These are phyloP conservation scores for Chimonanthus salicifolius DNA, from an alignment of 164 flowering plant species.

Conservation along the genomic window DNA sequence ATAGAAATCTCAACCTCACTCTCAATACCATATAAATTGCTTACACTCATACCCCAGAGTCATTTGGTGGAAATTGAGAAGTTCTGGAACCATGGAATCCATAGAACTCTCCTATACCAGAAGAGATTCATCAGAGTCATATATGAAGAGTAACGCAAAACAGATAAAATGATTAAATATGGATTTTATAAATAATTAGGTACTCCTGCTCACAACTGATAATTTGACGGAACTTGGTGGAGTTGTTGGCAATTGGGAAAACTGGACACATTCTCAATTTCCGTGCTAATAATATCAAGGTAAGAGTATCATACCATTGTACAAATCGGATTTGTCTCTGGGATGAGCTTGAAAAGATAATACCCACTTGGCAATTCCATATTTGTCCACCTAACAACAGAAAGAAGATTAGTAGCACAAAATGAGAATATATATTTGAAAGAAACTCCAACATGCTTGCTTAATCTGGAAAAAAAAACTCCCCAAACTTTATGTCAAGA, in stretches of 20 bases:
- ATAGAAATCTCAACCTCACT: background rate
- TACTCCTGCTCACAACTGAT: no score
- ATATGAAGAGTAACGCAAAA: background rate
- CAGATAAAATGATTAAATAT: background rate
- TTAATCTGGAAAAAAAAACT: no score
- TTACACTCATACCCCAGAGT: slow-evolving; percentile 44
- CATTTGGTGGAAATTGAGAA: slow-evolving; percentile 49
- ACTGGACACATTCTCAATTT: no score
- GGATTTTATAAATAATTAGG: no score
- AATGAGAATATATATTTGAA: no score
- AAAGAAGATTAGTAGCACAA: background rate
- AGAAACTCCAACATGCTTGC: no score
- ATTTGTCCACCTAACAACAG: slow-evolving; percentile 57
- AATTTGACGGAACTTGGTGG: no score
- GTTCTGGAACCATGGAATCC: slow-evolving; percentile 85
- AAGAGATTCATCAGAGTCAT: background rate
- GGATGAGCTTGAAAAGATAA: slow-evolving; percentile 77
- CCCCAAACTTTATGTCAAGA: no score
- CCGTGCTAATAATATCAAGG: background rate
- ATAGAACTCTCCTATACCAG: slow-evolving; percentile 59
- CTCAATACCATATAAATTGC: no score
- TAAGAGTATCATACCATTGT: slow-evolving; percentile 40
- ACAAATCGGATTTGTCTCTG: slow-evolving; percentile 26
- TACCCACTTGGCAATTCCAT: slow-evolving; percentile 61
- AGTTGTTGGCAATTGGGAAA: no score